Base-by-base conservation (phyloP, 2,329 filamentous ascomycete species). In the Cladosporium sp. region DNA sequence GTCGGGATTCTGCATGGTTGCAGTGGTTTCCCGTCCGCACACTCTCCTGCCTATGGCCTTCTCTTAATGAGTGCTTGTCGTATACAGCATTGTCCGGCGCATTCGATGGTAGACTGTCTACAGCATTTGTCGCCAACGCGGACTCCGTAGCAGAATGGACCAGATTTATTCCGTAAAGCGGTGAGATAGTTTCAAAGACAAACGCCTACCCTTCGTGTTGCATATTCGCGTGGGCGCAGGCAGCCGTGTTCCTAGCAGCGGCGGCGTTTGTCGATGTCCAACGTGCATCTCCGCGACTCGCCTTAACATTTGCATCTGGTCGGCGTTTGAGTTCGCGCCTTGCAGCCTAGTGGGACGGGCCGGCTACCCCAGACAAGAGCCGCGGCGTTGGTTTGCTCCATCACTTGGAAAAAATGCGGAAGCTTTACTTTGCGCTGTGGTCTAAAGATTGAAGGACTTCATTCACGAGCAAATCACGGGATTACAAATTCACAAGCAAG, bases 1-100 rank as follows among this genome's bases (percentile, higher is more conserved):
- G 37, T 58, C 25, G 28, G 52, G 55, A 15, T 61, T 59, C 39
- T 66, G 60, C 49, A 66, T 59, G 55, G 43, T 60, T 2, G 36
- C 50, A 14, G 40, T 25, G 22, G 20, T 20, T 25, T 25, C 34
- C 39, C 17, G 19, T 45, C 42, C 52, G 57, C 51, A 55, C 51
- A 7, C 38, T 37, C 49, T 38, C 42, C 20, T 34, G 39, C 25
- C 38, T 51, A 55, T 55, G 38, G 39, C 37, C 30, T 50, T 43
- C 14, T 28, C n/a, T 49, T 42, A 56, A 28, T 30, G 22, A 39
- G 43, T 19, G 28, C 39, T 17, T 20, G 37, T 20, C 20, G 54
- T 49, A 39, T 38, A 38, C 54, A 49, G 54, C 54, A 56, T 56
- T 25, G 42, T 56, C 54, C 54, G 54, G 54, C 54, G 54, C 54